Conservation (phyloP, 768 basidiomycete species). For the Grammothele lineata region DNA sequence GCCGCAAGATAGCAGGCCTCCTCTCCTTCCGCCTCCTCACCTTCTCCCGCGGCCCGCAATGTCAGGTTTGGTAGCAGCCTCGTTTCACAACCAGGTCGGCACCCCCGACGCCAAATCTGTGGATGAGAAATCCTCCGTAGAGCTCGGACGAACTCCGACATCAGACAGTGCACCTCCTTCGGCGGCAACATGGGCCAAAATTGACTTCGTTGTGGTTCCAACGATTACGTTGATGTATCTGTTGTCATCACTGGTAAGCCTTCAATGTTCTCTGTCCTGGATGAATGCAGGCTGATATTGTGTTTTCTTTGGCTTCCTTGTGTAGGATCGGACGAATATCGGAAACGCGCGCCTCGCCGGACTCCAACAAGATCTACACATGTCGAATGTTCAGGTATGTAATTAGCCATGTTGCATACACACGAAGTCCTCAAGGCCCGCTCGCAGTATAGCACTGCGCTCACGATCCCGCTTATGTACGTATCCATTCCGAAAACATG, state of each 20-base stretch:
- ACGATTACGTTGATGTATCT: constrained; percentile 9
- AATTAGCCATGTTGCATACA: constrained; percentile 9
- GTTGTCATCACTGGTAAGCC: constrained; percentile 7
- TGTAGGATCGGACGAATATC: constrained; percentile 17
- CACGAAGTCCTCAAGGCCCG: background rate
- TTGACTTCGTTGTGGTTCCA: constrained; percentile 9
- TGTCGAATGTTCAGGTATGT: constrained; percentile 27
- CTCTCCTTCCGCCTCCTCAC: too few species aligned
- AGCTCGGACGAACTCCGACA: too few species aligned
- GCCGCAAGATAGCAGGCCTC: too few species aligned
- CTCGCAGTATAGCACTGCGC: background rate
- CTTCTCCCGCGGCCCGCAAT: too few species aligned
- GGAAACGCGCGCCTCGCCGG: constrained; percentile 32
- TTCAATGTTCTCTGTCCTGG: too few species aligned
- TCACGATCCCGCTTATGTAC: constrained; percentile 2
- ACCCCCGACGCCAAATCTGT: too few species aligned
- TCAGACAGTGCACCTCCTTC: too few species aligned
- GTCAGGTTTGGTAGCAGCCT: too few species aligned
- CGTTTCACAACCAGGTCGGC: too few species aligned
- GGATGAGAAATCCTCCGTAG: too few species aligned
- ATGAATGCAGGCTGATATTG: background rate
- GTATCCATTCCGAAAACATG: background rate
- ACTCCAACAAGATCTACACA: constrained; percentile 26
- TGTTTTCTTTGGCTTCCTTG: background rate
- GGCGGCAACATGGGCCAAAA: constrained; percentile 8